Percentiles rank a stretch among this genome's conserved stretches.
These are phyloP conservation scores for Gastrolobium bilobum DNA, from an alignment of 306 rosid genomes.

Conservation along the genomic window DNA sequence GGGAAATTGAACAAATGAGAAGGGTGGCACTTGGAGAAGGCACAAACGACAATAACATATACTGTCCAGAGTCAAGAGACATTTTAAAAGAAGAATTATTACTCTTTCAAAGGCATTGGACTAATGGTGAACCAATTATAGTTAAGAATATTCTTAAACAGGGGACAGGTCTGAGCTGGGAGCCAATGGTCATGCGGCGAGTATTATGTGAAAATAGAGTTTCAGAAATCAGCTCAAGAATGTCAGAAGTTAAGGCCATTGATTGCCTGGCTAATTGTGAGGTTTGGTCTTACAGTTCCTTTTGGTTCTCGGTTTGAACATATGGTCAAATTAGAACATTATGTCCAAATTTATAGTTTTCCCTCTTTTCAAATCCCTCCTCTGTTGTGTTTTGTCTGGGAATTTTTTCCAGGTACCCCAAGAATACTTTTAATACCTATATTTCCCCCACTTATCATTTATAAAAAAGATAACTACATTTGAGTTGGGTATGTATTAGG, in stretches of 20 bases:
- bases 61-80: conserved; percentile 59
- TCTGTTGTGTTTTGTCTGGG: no score
- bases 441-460: conserved; percentile 17
- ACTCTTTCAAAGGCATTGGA: conserved; percentile 62
- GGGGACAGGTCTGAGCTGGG: conserved; percentile 78
- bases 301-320: conserved; percentile 19
- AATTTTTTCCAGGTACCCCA: no score
- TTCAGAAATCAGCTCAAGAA: conserved; percentile 51
- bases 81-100: conserved; percentile 45
- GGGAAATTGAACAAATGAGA: conserved; percentile 29
- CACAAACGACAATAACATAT: conserved; percentile 61
- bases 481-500: conserved; percentile 2
- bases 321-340: conserved; percentile 30
- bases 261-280: conserved; percentile 57
- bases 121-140: conserved; percentile 65
- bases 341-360: conserved; percentile 6
- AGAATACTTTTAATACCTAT: no score
- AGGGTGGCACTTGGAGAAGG: conserved; percentile 63
- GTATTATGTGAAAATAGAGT: conserved; percentile 63
- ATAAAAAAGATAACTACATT: conserved; percentile 12
- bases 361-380: conserved; percentile 28
- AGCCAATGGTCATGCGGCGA: conserved; percentile 80
- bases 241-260: conserved; percentile 57
- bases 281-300: conserved; percentile 51
- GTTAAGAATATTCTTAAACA: conserved; percentile 64